These are phyloP conservation scores for Neofusicoccum sp. DNA, from an alignment of 2,329 filamentous ascomycete genomes.

Conservation along the genomic window DNA sequence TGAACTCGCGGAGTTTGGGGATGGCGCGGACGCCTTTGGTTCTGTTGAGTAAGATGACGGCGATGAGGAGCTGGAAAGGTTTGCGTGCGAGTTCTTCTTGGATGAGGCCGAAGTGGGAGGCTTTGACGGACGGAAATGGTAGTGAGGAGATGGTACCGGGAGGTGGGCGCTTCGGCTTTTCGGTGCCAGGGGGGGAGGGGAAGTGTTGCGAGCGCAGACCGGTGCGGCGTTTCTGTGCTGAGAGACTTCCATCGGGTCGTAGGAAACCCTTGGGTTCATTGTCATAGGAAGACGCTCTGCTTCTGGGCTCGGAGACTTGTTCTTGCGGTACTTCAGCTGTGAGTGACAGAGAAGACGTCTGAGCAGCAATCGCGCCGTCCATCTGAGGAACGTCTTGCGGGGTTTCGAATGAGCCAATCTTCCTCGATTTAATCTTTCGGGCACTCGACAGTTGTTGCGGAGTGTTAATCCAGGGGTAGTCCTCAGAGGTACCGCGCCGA, in stretches of 20 bases:
- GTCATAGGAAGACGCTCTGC: slow-evolving; percentile 7
- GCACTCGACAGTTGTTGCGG: not conserved
- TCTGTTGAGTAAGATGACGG: slow-evolving; percentile 80
- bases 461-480: slow-evolving; percentile 1
- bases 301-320: not conserved
- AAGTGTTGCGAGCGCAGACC: slow-evolving; percentile 7
- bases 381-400: not conserved
- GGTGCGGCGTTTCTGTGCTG: not conserved
- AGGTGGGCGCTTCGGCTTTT: not conserved
- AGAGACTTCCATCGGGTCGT: not conserved
- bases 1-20: slow-evolving; percentile 70
- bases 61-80: slow-evolving; percentile 78
- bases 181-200: not conserved
- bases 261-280: slow-evolving; percentile 12
- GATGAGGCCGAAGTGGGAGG: slow-evolving; percentile 67
- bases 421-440: not conserved
- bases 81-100: slow-evolving; percentile 75
- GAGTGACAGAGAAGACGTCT: not conserved
- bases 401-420: not conserved
- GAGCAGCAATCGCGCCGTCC: not conserved
- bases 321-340: not conserved
- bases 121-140: slow-evolving; percentile 14
- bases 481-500: slow-evolving; percentile 6
- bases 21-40: slow-evolving; percentile 73
- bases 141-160: slow-evolving; percentile 9